Evolutionary conservation across 176 grass and related monocot species (phyloP), one percentile per base, ranked within the genome.

Genomic region (Rhynchospora breviuscula): DNA sequence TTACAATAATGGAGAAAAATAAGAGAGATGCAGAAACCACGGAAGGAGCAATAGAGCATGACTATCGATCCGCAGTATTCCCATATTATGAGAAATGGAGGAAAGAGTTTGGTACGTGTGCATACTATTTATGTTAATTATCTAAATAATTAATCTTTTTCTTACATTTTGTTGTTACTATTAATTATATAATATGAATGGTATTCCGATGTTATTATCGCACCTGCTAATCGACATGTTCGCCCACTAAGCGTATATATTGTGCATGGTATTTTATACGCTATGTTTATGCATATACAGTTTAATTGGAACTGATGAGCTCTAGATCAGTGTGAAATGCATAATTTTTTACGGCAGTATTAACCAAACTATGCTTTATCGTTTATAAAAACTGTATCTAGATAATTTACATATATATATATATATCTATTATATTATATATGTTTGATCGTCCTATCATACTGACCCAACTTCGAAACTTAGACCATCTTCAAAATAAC

Each of bases 61-160:
- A 95, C 79, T 98, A 93, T 85, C 90, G 87, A 8, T 90, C 95
- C 0, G 67, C 83, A 13, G 87, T 98, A 71, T 88, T 98, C 61
- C 95, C 95, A 18, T 90, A 91, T 75, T 98, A 95, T 49, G 95
- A 98, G 79, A 87, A 90, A 83, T 98, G 95, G 92, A 95, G 91
- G 60, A 91, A 98, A 71, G 82, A 89, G 21, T 87, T 93, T 79
- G 95, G 95, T 95, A 86, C 35, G 35, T 78, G 95, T 82, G 45
- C 70, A 63, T 47, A 43, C 7, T 21, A 18, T 18, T 59, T 59
- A 61, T 7, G n/a, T 21, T n/a, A n/a, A n/a, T n/a, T 61, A 61
- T 21, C n/a, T 2, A 5, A 40, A 40, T 40, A 40, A 4, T 4
- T 35, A 35, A 60, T 60, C 58, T 22, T 61, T 19, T 8, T 61